Percentiles rank a stretch among this genome's conserved stretches.
phyloP scores from a whole-genome alignment of 805 yeast species.

The Gaillardinia entomophila region DNA sequence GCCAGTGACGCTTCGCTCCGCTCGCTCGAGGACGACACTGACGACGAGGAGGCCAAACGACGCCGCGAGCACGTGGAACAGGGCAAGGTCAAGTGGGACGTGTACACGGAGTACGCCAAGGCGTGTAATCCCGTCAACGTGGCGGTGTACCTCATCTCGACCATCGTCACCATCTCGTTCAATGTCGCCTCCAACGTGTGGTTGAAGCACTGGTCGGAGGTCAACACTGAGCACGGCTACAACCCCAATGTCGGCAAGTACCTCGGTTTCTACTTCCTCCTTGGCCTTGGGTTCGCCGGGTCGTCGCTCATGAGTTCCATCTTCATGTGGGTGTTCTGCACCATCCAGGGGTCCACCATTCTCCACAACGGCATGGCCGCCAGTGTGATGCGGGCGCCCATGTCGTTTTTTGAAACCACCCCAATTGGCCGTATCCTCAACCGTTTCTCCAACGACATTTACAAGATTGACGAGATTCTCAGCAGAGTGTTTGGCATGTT shows the following conservation, averaged over 20 bases:
- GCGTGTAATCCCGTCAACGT: conserved; percentile 79
- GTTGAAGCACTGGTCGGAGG: conserved; percentile 97
- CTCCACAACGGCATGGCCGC: conserved; percentile 73
- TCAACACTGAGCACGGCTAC: conserved; percentile 59
- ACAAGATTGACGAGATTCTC: conserved; percentile 75
- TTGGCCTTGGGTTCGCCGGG: conserved; percentile 66
- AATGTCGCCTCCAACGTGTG: conserved; percentile 76
- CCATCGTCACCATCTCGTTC: conserved; percentile 53
- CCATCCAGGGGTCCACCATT: conserved; percentile 73
- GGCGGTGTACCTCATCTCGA: conserved; percentile 45
- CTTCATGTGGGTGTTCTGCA: conserved; percentile 72
- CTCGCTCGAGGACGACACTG: conserved; percentile 30
- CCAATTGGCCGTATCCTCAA: conserved; percentile 91
- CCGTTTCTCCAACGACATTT: conserved; percentile 86
- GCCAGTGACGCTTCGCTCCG: conserved; percentile 54
- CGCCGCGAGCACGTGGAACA: conserved; percentile 80
- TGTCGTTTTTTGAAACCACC: conserved; percentile 93
- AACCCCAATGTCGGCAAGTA: conserved; percentile 74
- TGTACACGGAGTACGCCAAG: conserved; percentile 75
- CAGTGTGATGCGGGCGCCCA: conserved; percentile 78
- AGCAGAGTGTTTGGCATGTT: conserved; percentile 70
- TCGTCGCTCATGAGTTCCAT: conserved; percentile 61
- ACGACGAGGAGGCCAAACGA: conserved; percentile 33
- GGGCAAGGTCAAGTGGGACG: conserved; percentile 88
- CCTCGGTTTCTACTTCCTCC: conserved; percentile 64